Base-by-base conservation (phyloP, 257 asterid genomes). In the Fraxinus cuspidata region DNA sequence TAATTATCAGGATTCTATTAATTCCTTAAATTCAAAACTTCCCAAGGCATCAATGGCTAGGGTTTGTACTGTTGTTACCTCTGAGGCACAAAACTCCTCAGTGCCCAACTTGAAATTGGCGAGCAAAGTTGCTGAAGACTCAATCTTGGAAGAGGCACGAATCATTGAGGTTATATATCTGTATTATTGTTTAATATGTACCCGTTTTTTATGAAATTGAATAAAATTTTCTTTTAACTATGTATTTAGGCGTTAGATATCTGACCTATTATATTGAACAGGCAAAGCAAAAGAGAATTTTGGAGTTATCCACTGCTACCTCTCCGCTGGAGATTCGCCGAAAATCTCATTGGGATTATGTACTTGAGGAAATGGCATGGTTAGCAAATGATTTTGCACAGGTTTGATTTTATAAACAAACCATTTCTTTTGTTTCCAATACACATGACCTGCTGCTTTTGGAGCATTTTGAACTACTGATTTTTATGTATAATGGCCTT, bases 301-400 rank as follows among this genome's bases (percentile, higher is more conserved):
- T 86, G 29, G 93, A 92, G 82, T 81, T 96, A 82, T 90, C 94
- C 64, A 65, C 78, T 83, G 80, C 78, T 71, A 88, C 83, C 72
- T 80, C 85, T 72, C 88, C 92, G 1, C 21, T 19, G 44, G 81
- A 85, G 83, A 72, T 79, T 82, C 80, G 73, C 35, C 85, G 71
- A 35, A 93, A 88, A 75, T 87, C 96, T 88, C 98, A 85, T 15
- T 96, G 99, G 99, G 93, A 86, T 85, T 93, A 79, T 88, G 96
- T 96, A 74, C 91, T 96, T 74, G 99, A 96, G 86, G 99, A 96
- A 87, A 92, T 96, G 97, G 84, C 94, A 70, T 96, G 99, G 99
- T 64, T 96, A 84, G 98, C 99, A 64, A 92, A 96, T 89, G 99
- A 96, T 91, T 94, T 96, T 90, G 92, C 97, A 25, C 99, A 96